Evolutionary conservation across 306 rosid species (phyloP).

Genomic region (Rosa chinensis): DNA sequence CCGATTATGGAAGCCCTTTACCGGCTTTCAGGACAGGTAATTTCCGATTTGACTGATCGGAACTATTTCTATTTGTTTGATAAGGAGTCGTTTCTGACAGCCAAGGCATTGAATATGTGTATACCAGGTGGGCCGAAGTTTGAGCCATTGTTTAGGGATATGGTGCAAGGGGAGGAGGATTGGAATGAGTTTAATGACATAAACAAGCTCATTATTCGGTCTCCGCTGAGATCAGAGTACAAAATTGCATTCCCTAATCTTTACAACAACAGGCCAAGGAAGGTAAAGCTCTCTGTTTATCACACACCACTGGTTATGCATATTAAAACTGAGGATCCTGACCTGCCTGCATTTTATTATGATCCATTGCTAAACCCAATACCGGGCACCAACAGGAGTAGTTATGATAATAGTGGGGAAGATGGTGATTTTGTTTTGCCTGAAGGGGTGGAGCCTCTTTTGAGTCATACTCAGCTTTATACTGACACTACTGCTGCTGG

Average conservation of each 20-base stretch:
- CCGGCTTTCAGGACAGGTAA: slow-evolving; percentile 91
- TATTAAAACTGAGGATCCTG: slow-evolving; percentile 95
- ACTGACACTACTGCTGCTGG: slow-evolving; percentile 98
- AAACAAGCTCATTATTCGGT: slow-evolving; percentile 92
- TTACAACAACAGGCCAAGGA: slow-evolving; percentile 96
- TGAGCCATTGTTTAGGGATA: slow-evolving; percentile 96
- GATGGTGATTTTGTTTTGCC: slow-evolving; percentile 81
- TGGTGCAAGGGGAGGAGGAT: slow-evolving; percentile 97
- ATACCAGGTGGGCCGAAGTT: slow-evolving; percentile 93
- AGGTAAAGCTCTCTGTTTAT: slow-evolving; percentile 85
- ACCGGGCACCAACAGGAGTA: slow-evolving; percentile 74
- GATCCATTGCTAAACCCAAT: slow-evolving; percentile 96
- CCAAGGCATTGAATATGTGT: slow-evolving; percentile 97
- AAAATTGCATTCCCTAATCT: slow-evolving; percentile 94
- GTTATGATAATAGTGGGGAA: slow-evolving; percentile 40
- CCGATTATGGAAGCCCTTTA: slow-evolving; percentile 97
- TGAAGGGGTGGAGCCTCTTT: slow-evolving; percentile 86
- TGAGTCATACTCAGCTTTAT: slow-evolving; percentile 76
- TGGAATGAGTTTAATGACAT: slow-evolving; percentile 99
- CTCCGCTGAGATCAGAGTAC: slow-evolving; percentile 93
- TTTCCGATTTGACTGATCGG: slow-evolving; percentile 87
- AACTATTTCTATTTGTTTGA: slow-evolving; percentile 95
- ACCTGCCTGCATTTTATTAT: slow-evolving; percentile 93
- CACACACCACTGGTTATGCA: slow-evolving; percentile 96
- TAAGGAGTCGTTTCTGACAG: slow-evolving; percentile 97